These are phyloP conservation scores for Aspergillus clavatus DNA, from an alignment of 2,329 filamentous ascomycete species.

Conservation along the genomic window DNA sequence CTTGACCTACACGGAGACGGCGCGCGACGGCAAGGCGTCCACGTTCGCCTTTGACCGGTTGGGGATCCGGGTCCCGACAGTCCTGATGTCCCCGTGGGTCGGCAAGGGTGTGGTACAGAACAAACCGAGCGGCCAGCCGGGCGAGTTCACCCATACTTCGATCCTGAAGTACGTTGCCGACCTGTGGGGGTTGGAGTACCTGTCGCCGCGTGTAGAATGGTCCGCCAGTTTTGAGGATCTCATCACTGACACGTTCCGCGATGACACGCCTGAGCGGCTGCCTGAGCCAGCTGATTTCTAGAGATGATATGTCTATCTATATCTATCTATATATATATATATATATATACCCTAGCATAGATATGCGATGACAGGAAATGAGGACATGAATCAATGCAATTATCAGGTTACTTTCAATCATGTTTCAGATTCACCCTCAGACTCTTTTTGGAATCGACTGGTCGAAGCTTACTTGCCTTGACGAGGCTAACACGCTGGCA, in stretches of 20 bases:
- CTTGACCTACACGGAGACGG: slow-evolving; percentile 29
- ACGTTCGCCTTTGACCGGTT: slow-evolving; percentile 41
- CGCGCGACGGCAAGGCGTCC: slow-evolving; percentile 32
- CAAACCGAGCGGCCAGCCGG: slow-evolving; percentile 31
- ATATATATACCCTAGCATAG: too few relatives aligned
- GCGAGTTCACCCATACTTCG: slow-evolving; percentile 44
- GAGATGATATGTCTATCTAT: too few relatives aligned
- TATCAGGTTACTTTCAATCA: too few relatives aligned
- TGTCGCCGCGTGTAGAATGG: slow-evolving; percentile 37
- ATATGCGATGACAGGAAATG: neutral
- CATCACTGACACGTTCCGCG: slow-evolving; percentile 21
- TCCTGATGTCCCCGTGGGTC: slow-evolving; percentile 45
- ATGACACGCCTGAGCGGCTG: slow-evolving; percentile 24
- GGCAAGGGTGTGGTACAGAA: slow-evolving; percentile 39
- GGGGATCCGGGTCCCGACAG: slow-evolving; percentile 42
- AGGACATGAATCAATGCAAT: neutral
- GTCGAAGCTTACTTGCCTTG: too few relatives aligned
- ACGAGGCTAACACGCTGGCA: too few relatives aligned
- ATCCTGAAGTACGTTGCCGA: slow-evolving; percentile 42
- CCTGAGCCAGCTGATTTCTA: slow-evolving; percentile 24
- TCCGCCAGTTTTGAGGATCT: slow-evolving; percentile 36
- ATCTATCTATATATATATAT: too few relatives aligned
- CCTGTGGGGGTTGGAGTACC: slow-evolving; percentile 40
- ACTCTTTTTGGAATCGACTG: too few relatives aligned
- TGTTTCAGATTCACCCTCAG: too few relatives aligned